phyloP scores from a whole-genome alignment of 148 eudicot genomes.

The Vaccinium corymbosum region DNA sequence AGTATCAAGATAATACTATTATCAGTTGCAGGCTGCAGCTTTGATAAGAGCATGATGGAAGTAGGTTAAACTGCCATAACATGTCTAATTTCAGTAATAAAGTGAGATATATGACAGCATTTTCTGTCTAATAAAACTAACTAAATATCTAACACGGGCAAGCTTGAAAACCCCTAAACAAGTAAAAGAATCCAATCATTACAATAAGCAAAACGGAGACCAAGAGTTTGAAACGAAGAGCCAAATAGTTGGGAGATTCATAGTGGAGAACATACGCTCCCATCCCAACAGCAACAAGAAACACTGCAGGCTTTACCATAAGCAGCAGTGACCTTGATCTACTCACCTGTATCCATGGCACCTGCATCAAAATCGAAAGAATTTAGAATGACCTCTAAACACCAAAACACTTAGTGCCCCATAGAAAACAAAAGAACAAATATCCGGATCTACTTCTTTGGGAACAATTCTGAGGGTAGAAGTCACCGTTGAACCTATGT shows the following conservation, averaged over 20 bases:
- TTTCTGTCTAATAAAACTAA: background rate
- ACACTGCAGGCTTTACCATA: slow-evolving; percentile 75
- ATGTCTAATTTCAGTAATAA: background rate
- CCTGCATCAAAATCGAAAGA: slow-evolving; percentile 35
- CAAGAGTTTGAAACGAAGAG: background rate
- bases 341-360: slow-evolving; percentile 96
- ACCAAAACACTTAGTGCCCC: background rate
- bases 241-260: slow-evolving; percentile 12
- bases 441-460: background rate
- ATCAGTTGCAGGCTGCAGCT: background rate
- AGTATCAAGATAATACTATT: background rate
- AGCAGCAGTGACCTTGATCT: slow-evolving; percentile 82
- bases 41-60: background rate
- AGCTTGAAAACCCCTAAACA: background rate
- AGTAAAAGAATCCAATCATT: too few relatives aligned
- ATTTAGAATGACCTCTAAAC: background rate
- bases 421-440: background rate
- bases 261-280: slow-evolving; percentile 62
- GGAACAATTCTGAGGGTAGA: background rate
- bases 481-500: slow-evolving; percentile 8
- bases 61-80: background rate
- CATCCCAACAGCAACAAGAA: slow-evolving; percentile 66
- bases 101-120: background rate
- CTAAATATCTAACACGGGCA: background rate
- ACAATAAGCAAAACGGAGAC: background rate